A percentile compares a stretch with the other conserved stretches of the same genome.
Conservation (phyloP, 495 filamentous ascomycete genomes). For the Aspergillus sclerotioniger region DNA sequence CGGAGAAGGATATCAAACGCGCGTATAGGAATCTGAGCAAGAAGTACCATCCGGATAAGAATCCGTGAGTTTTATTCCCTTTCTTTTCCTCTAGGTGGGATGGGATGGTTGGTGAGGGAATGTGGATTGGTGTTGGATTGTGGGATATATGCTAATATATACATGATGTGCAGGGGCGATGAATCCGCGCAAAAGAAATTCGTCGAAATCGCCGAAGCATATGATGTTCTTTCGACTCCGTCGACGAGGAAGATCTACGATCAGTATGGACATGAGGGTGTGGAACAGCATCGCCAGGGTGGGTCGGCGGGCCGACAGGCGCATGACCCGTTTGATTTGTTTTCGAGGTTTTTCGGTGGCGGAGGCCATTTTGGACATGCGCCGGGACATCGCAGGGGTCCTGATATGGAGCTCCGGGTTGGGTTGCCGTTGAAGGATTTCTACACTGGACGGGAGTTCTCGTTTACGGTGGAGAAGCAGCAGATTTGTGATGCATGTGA, state of each 20-base stretch:
- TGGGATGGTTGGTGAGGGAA: too few relatives aligned
- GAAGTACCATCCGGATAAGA: constrained; percentile 98
- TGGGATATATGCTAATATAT: constrained; percentile 6
- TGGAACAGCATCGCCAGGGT: constrained; percentile 78
- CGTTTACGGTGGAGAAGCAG: constrained; percentile 91
- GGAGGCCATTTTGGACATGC: constrained; percentile 76
- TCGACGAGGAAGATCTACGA: constrained; percentile 91
- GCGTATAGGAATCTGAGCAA: constrained; percentile 92
- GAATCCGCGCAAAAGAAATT: constrained; percentile 84
- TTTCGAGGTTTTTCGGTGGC: constrained; percentile 96
- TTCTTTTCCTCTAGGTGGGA: constrained; percentile 1
- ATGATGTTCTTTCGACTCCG: constrained; percentile 83
- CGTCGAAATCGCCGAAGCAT: constrained; percentile 92
- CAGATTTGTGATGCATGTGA: constrained; percentile 92
- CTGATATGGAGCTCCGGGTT: constrained; percentile 86
- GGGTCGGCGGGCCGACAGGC: constrained; percentile 53
- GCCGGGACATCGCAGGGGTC: constrained; percentile 75
- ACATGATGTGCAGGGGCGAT: constrained; percentile 56
- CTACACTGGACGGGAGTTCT: constrained; percentile 82
- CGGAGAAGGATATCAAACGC: constrained; percentile 90
- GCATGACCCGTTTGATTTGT: constrained; percentile 95
- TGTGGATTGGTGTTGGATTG: neutral
- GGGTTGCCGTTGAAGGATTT: constrained; percentile 85
- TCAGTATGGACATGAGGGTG: constrained; percentile 87
- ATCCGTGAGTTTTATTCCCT: constrained; percentile 65